Evolutionary conservation across 1,139 yeast species (phyloP), one percentile per base, ranked within the genome.

Genomic region (Suhomyces chickasaworum): DNA sequence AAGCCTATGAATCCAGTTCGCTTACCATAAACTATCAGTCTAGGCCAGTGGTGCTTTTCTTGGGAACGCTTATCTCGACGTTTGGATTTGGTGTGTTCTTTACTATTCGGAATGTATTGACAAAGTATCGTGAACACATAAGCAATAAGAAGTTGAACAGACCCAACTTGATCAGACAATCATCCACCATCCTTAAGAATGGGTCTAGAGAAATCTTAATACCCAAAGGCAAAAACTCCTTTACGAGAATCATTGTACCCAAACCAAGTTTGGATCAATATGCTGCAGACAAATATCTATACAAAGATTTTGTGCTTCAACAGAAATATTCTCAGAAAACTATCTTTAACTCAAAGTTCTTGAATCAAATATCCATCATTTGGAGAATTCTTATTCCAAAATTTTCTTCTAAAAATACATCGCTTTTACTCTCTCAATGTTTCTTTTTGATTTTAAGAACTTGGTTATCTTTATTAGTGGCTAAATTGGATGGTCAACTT

Each of bases 401-500:
- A 50, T 65, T 87, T 47, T 76, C 79, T 46, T 81, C 86, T 53
- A 84, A 82, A 59, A 89, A 89, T 58, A 75, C 91, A 0, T 76
- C 82, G 17, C 67, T 89, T 42, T 69, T 91, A 41, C 63, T 81
- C 2, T 73, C 89, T 7, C 97, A 91, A 59, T 83, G 95, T 46
- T 74, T 83, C 52, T 88, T 89, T 59, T 74, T 91, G 46, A 74
- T 89, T 25, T 73, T 89, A 53, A 77, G 98, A 66, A 91, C 98
- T 0, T 91, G 93, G 87, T 74, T 91, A 49, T 86, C 95, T 25
- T 73, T 91, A 48, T 70, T 90, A 49, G 90, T 91, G 37, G 96
- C 98, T 4, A 86, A 86, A 60, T 73, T 91, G 43, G 97, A 91
- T 66, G 97, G 97, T 59, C 93, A 88, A 61, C 86, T 91, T 44